Percentiles rank a stretch among this genome's conserved stretches.
These are phyloP conservation scores for Anastatica hierochuntica DNA, from an alignment of 345 rosid species.

Conservation along the genomic window DNA sequence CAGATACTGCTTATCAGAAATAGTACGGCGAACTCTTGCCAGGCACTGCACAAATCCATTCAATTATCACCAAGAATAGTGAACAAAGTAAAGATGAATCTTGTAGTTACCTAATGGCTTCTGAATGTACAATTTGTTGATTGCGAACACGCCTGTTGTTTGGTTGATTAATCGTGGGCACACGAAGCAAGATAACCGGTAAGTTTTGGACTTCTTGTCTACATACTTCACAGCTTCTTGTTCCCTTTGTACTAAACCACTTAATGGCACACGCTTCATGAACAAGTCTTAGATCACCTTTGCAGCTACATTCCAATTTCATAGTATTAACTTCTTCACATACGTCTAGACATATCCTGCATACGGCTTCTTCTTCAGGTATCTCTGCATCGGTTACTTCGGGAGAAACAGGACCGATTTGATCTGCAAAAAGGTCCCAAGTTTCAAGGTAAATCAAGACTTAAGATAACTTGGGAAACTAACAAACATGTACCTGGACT, in stretches of 20 bases:
- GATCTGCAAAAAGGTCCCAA: conserved; percentile 54
- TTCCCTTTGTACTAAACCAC: conserved; percentile 87
- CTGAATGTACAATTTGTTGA: conserved; percentile 39
- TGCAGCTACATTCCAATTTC: conserved; percentile 97
- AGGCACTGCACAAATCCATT: conserved; percentile 53
- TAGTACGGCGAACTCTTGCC: conserved; percentile 98
- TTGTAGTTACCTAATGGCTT: conserved; percentile 50
- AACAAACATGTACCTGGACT: conserved; percentile 58
- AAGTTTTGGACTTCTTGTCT: conserved; percentile 75
- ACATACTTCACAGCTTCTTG: conserved; percentile 84
- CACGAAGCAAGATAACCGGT: conserved; percentile 80
- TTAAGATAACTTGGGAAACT: too few species aligned
- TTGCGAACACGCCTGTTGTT: conserved; percentile 35
- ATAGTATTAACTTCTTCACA: conserved; percentile 83
- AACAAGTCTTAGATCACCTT: conserved; percentile 81
- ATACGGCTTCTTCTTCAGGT: conserved; percentile 90
- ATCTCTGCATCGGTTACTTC: conserved; percentile 79
- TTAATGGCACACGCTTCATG: conserved; percentile 83
- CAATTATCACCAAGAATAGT: conserved; percentile 1
- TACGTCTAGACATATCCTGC: conserved; percentile 79
- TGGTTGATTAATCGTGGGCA: conserved; percentile 29
- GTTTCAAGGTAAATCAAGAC: conserved; percentile 13
- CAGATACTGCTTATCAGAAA: conserved; percentile 81
- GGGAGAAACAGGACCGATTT: conserved; percentile 37
- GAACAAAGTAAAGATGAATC: conserved; percentile 2